Evolutionary conservation across 164 flowering plant species (phyloP).

Genomic region (Paratinospora sagittata): DNA sequence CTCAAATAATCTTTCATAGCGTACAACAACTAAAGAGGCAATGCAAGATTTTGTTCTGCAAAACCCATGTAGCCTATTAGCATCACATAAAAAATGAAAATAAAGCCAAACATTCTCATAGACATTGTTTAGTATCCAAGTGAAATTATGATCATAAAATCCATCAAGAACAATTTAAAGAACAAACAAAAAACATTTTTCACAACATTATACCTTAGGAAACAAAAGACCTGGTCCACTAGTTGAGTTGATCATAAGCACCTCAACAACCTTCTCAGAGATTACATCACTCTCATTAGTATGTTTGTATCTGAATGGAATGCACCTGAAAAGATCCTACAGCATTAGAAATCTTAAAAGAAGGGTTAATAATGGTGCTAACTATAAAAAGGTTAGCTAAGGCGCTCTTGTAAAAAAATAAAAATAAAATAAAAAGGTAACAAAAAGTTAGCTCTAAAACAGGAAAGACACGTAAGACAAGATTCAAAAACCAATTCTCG

Average conservation of each 20-base stretch:
- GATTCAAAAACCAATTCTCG: not conserved
- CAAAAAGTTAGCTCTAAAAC: not conserved
- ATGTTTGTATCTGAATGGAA: slow-evolving; percentile 55
- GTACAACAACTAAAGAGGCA: too few relatives aligned
- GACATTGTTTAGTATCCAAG: too few relatives aligned
- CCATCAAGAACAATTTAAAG: too few relatives aligned
- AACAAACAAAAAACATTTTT: not conserved
- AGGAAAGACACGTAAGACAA: not conserved
- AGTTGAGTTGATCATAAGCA: too few relatives aligned
- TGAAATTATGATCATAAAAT: too few relatives aligned
- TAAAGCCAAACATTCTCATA: not conserved
- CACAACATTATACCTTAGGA: slow-evolving; percentile 29
- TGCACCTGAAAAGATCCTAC: slow-evolving; percentile 42
- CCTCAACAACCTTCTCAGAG: slow-evolving; percentile 50
- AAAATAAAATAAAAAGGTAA: not conserved
- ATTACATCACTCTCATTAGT: slow-evolving; percentile 26
- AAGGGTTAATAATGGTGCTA: too few relatives aligned
- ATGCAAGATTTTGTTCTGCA: too few relatives aligned
- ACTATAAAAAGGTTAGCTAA: too few relatives aligned
- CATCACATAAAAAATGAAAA: too few relatives aligned
- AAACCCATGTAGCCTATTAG: too few relatives aligned
- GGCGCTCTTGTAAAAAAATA: not conserved
- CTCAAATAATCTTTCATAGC: too few relatives aligned
- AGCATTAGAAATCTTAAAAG: not conserved
- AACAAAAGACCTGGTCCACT: too few relatives aligned